These are phyloP conservation scores for Triglochin maritima DNA, from an alignment of 106 monocot genomes.

Conservation along the genomic window DNA sequence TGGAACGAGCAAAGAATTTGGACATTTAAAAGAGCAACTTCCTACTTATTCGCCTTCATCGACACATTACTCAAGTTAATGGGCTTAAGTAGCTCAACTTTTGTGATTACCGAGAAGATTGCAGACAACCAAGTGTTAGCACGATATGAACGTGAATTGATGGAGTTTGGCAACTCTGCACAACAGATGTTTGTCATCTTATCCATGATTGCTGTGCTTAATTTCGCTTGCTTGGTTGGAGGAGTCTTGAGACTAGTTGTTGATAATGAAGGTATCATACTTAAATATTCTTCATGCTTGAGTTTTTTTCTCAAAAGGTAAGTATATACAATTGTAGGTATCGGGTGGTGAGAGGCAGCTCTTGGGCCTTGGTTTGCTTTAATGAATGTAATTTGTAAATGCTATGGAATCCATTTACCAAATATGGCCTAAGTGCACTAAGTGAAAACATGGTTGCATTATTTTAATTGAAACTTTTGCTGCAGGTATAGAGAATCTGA, in stretches of 20 bases:
- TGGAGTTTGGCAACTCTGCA: conserved; percentile 31
- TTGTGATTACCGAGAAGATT: conserved; percentile 36
- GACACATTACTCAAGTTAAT: conserved; percentile 35
- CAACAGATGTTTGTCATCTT: conserved; percentile 34
- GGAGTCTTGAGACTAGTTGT: conserved; percentile 20
- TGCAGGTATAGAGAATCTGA: too few species aligned
- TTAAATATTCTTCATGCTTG: too few species aligned
- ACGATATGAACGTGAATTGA: conserved; percentile 29
- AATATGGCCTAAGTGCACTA: too few species aligned
- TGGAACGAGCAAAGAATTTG: conserved; percentile 71
- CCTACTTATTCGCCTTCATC: conserved; percentile 45
- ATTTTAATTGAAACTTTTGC: too few species aligned
- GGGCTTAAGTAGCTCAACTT: conserved; percentile 28
- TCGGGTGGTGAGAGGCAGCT: too few species aligned
- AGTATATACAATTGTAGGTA: too few species aligned
- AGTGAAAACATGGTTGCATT: too few species aligned
- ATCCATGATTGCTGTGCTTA: conserved; percentile 32
- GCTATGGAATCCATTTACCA: too few species aligned
- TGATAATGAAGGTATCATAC: not conserved
- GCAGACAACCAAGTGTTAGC: conserved; percentile 18
- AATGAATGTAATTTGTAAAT: too few species aligned
- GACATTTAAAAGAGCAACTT: conserved; percentile 44
- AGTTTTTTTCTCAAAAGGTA: too few species aligned
- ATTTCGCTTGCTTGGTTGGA: conserved; percentile 28
- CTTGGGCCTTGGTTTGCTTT: too few species aligned